Conservation (phyloP, 108 stramenopile genomes). For the Nitzschia sp. region DNA sequence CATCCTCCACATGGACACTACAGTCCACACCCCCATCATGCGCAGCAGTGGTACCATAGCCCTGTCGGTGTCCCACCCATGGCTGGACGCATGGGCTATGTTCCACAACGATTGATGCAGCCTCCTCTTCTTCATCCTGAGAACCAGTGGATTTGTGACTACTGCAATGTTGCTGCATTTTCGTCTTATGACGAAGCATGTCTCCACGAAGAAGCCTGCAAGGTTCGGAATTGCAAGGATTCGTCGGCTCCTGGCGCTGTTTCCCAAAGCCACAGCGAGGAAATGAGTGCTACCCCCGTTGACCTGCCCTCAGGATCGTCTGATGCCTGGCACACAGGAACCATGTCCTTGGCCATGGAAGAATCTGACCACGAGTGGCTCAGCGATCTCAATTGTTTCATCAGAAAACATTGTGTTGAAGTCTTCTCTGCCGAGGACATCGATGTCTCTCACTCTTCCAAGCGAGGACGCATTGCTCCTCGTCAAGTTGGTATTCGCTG, state of each 20-base stretch:
- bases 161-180: conserved; percentile 58
- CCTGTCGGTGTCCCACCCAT: conserved; percentile 4
- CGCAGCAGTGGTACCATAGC: conserved; percentile 16
- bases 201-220: conserved; percentile 58
- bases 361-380: conserved; percentile 58
- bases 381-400: conserved; percentile 66
- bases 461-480: conserved; percentile 49
- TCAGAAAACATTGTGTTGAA: conserved; percentile 67
- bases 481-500: conserved; percentile 71
- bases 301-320: background rate
- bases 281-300: background rate
- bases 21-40: background rate
- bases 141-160: conserved; percentile 66
- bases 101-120: conserved; percentile 32
- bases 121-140: conserved; percentile 32
- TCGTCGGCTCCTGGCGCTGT: background rate
- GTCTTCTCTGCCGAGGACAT: conserved; percentile 65
- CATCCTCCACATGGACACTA: conserved; percentile 19
- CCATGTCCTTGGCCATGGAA: conserved; percentile 30
- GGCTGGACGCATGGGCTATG: conserved; percentile 19
- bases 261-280: conserved; percentile 22
- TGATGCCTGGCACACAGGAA: conserved; percentile 27
- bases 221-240: conserved; percentile 1
- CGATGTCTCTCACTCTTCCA: conserved; percentile 72
- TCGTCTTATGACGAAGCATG: conserved; percentile 58